Base-by-base conservation (phyloP, 2,329 filamentous ascomycete species). In the Hymenoscyphus salicellus region DNA sequence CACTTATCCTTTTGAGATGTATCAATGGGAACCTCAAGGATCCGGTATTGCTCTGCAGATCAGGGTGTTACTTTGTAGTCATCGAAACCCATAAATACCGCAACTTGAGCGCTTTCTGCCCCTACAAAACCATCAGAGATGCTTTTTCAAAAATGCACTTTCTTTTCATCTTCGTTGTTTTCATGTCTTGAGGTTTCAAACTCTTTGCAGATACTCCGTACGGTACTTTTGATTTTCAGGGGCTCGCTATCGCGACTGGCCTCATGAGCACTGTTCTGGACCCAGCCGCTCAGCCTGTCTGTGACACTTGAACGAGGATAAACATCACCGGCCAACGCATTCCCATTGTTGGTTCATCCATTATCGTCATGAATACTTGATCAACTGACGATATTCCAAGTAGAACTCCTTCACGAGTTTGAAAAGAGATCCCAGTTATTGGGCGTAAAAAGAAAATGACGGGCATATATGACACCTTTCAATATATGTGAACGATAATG, bases 1-100 rank as follows among this genome's bases (percentile, higher is more conserved):
- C 10, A 16, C 11, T 26, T 26, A 52, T 4, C 36, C 36, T 38
- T 38, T 38, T 36, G 2, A 38, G 14, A 43, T 71, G 58, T 66
- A 49, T 10, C 26, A 38, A 38, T 4, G 5, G 14, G 5, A 38
- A 38, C 36, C 36, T 52, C 46, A 52, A 20, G 46, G 46, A 52
- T 52, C 20, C 20, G 26, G 46, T 26, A 14, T 14, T 52, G 23
- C 26, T 52, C 16, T 52, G 46, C 20, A 52, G 20, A 52, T 52
- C 20, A 26, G 20, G 46, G 46, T 52, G 46, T 26, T 52, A 52
- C 46, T 52, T 52, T 52, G 46, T 52, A 52, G 46, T 52, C 46
- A 52, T 52, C 46, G 36, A 52, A 23, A 26, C 6, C 3, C 14
- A 26, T 23, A 52, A 52, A 52, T 52, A 52, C 46, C 46, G 46